Conservation (phyloP, 176 grass and related monocot species). For the Urochloa ruziziensis region DNA sequence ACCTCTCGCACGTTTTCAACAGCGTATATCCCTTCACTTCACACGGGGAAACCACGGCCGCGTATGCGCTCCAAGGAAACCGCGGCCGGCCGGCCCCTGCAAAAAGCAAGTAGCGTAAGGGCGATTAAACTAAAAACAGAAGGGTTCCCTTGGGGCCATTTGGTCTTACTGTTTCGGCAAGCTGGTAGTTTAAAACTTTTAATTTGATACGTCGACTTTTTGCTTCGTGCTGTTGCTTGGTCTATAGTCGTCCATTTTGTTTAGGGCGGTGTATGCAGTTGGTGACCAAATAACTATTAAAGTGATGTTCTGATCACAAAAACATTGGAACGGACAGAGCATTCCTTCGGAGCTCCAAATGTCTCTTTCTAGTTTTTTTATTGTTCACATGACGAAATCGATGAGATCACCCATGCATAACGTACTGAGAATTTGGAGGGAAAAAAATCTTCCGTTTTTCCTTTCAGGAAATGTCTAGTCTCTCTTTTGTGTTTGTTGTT, state of each 20-base stretch:
- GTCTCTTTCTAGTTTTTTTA: not conserved
- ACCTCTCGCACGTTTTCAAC: not conserved
- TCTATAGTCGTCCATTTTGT: not conserved
- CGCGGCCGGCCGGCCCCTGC: not conserved
- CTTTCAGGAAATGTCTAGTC: not conserved
- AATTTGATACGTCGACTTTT: not conserved
- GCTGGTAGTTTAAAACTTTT: not conserved
- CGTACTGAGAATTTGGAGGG: not conserved
- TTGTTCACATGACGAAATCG: not conserved
- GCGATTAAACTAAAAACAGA: not conserved
- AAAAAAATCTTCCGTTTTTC: not conserved
- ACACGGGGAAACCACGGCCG: not conserved
- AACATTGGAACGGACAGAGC: not conserved
- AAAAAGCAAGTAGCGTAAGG: not conserved
- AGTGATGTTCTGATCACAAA: not conserved
- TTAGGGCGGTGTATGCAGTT: not conserved
- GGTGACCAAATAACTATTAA: not conserved
- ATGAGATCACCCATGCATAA: not conserved
- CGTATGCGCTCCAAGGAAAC: slow-evolving; percentile 9
- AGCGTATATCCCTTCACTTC: not conserved
- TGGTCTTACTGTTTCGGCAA: not conserved
- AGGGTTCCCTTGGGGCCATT: not conserved
- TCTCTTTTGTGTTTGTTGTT: too few relatives aligned
- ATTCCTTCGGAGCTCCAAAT: not conserved
- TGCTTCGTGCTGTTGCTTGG: not conserved